Evolutionary conservation across 2,329 filamentous ascomycete genomes (phyloP), one percentile per base, ranked within the genome.

Genomic region (Hypocrella siamensis): DNA sequence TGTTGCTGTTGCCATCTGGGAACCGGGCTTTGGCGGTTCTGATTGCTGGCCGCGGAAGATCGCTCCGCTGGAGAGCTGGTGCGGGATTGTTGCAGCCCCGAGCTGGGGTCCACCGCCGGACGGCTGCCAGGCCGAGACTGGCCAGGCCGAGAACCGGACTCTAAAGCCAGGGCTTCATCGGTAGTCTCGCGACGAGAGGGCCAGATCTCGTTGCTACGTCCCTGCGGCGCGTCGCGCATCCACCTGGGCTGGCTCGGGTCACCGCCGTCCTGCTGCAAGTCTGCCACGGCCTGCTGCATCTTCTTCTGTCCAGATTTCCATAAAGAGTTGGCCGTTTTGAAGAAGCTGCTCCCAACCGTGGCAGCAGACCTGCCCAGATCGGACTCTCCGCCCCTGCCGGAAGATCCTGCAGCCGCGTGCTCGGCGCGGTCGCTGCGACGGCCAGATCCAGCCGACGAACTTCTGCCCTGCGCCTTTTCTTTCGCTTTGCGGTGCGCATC

Each of bases 241-340:
- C 90, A 98, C 48, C 83, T 90, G 1, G 90, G 90, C 48, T 93
- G 82, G 46, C 53, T 81, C 3, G 79, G 66, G 46, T 93, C 85
- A 12, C 52, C 78, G 26, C 28, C 35, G 5, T 68, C 67, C 40
- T 71, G 65, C 41, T 79, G 71, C 36, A 96, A 80, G 12, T 98
- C 90, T 7, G 85, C 76, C 21, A 96, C 81, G 4, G 84, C 88
- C 53, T 90, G 84, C 46, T 93, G 84, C 35, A 96, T 71, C 50
- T 83, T 86, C 56, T 93, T 98, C 48, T 86, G 83, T 1, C 88
- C 77, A 3, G 80, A 82, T 51, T 93, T 98, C 90, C 90, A 98
- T 1, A 96, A 58, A 1, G 83, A 88, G 42, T 92, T 93, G 2
- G 90, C 90, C 3, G 86, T 90, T 52, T 98, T 98, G 53, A 96